Percentiles rank a stretch among this genome's conserved stretches.
Evolutionary conservation across 768 basidiomycete genomes (phyloP).

Genomic region (Lactifluus echinatus): DNA sequence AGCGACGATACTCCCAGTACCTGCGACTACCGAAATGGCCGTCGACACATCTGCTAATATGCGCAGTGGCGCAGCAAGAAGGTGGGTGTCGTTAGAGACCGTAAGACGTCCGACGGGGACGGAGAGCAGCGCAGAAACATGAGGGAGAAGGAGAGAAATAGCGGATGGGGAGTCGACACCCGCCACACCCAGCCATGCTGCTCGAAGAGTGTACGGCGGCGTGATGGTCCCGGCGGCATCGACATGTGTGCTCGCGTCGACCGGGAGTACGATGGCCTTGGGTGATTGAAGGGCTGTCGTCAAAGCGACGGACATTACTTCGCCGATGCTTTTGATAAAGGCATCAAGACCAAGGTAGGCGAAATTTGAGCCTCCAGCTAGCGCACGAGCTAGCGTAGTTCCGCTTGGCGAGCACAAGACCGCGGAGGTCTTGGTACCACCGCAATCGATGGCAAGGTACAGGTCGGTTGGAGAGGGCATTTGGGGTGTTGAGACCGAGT

Average conservation of each 20-base stretch:
- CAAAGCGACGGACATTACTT: constrained; percentile 49
- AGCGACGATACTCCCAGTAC: constrained; percentile 74
- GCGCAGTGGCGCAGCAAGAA: constrained; percentile 72
- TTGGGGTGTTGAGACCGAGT: neutral
- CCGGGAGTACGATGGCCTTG: constrained; percentile 6
- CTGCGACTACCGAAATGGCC: constrained; percentile 68
- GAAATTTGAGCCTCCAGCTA: constrained; percentile 78
- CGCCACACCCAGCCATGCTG: constrained; percentile 78
- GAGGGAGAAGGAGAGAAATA: constrained; percentile 43
- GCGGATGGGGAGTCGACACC: constrained; percentile 71
- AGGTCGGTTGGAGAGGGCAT: constrained; percentile 39
- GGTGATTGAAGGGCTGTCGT: neutral
- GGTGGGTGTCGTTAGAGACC: constrained; percentile 76
- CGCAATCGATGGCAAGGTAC: constrained; percentile 80
- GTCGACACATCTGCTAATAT: constrained; percentile 47
- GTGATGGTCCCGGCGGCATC: neutral
- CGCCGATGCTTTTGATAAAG: constrained; percentile 46
- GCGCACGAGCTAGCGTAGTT: constrained; percentile 54
- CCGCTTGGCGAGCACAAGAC: constrained; percentile 55
- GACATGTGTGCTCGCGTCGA: neutral
- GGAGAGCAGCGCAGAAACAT: constrained; percentile 47
- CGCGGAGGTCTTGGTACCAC: constrained; percentile 81
- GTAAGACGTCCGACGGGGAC: constrained; percentile 47
- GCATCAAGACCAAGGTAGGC: constrained; percentile 60
- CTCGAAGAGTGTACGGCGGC: constrained; percentile 39